Percentiles rank a stretch among this genome's conserved stretches.
Evolutionary conservation across 768 basidiomycete genomes (phyloP).

Genomic region (Lactarius tabidus): DNA sequence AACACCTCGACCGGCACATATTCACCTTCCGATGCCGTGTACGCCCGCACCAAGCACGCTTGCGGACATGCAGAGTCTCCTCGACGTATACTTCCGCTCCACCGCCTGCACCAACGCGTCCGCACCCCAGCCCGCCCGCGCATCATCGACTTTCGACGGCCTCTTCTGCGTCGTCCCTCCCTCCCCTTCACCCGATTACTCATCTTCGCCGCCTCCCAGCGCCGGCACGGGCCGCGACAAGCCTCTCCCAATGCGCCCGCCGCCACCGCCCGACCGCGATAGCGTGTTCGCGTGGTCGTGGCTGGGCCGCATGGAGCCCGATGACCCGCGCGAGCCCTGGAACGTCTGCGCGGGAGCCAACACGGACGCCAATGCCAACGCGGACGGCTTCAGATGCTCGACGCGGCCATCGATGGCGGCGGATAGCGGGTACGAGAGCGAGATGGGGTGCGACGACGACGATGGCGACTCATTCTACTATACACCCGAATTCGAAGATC

Average conservation of each 20-base stretch:
- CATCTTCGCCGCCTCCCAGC: neutral
- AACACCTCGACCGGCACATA: conserved; percentile 23
- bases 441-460: conserved; percentile 5
- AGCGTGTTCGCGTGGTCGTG: conserved; percentile 26
- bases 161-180: neutral
- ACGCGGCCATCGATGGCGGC: conserved; percentile 10
- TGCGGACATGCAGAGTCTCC: conserved; percentile 25
- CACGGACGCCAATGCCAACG: neutral
- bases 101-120: neutral
- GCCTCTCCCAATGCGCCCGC: conserved; percentile 18
- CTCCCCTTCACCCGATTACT: neutral
- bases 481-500: conserved; percentile 17
- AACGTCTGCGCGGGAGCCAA: neutral
- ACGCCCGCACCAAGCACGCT: conserved; percentile 25
- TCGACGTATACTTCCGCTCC: conserved; percentile 25
- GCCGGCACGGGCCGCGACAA: conserved; percentile 7
- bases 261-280: conserved; percentile 22
- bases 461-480: conserved; percentile 19
- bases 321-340: conserved; percentile 17
- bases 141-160: conserved; percentile 26
- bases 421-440: conserved; percentile 13
- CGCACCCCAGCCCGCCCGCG: conserved; percentile 11
- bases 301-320: conserved; percentile 19
- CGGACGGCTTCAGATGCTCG: neutral
- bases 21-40: conserved; percentile 25